Percentiles rank a stretch among this genome's conserved stretches.
Conservation (phyloP, 768 basidiomycete genomes). For the Boletus vinaceobasis region DNA sequence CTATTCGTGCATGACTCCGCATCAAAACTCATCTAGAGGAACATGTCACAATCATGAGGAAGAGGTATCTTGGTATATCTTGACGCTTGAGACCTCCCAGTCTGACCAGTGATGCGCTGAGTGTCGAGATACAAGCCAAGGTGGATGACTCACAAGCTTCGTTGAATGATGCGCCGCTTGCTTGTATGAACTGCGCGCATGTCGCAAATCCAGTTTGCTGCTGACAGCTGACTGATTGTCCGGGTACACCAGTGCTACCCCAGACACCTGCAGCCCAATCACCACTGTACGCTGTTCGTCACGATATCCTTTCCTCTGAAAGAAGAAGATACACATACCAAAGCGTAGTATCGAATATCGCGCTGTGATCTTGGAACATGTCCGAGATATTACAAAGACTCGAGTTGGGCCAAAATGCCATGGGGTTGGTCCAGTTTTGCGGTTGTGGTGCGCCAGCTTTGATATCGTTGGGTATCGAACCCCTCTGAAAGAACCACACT, state of each 20-base stretch:
- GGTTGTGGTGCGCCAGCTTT: slow-evolving; percentile 70
- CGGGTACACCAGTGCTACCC: slow-evolving; percentile 67
- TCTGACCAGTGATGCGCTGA: slow-evolving; percentile 40
- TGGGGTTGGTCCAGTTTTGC: slow-evolving; percentile 68
- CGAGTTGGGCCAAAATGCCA: slow-evolving; percentile 74
- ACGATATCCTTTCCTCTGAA: not conserved
- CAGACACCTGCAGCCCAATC: slow-evolving; percentile 90
- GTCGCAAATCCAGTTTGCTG: slow-evolving; percentile 76
- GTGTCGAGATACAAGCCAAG: not conserved
- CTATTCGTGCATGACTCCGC: slow-evolving; percentile 9
- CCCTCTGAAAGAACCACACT: slow-evolving; percentile 79
- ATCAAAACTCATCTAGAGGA: slow-evolving; percentile 4
- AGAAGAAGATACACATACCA: slow-evolving; percentile 44
- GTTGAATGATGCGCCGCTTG: slow-evolving; percentile 63
- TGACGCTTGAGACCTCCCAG: slow-evolving; percentile 78
- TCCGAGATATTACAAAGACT: slow-evolving; percentile 68
- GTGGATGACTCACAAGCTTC: slow-evolving; percentile 68
- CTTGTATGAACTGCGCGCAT: slow-evolving; percentile 74
- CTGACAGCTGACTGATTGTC: slow-evolving; percentile 85
- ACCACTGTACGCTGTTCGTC: slow-evolving; percentile 47
- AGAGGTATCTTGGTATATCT: slow-evolving; percentile 57
- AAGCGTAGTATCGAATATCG: slow-evolving; percentile 83
- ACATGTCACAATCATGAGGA: slow-evolving; percentile 11
- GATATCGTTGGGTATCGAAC: slow-evolving; percentile 75
- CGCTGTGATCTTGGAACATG: slow-evolving; percentile 74